phyloP scores from a whole-genome alignment of 176 grass and related monocot species.

The Oryza glumipatula region DNA sequence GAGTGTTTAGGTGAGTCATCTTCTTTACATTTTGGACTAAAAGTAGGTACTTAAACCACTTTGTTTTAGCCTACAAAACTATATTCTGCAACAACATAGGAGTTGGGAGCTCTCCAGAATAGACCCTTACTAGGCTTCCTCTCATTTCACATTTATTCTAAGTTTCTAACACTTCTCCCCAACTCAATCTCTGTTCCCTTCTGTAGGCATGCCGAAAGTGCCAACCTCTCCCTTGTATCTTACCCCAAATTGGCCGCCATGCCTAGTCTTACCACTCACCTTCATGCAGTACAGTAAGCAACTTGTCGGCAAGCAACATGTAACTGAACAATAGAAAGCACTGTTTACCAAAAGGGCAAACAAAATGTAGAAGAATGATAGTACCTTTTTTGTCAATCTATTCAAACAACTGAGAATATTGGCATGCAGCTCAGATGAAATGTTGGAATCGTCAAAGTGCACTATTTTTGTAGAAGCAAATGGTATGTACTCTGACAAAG shows the following conservation, averaged over 20 bases:
- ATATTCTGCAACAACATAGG: no score
- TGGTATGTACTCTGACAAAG: slow-evolving; percentile 59
- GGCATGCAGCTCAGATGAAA: slow-evolving; percentile 23
- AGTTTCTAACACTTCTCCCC: neutral
- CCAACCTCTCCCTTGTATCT: neutral
- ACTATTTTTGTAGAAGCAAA: slow-evolving; percentile 62
- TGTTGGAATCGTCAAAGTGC: slow-evolving; percentile 49
- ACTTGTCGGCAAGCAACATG: neutral
- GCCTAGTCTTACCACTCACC: neutral
- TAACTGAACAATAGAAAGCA: slow-evolving; percentile 20
- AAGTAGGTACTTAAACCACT: neutral
- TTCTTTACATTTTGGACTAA: neutral
- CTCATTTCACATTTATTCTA: neutral
- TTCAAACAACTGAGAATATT: slow-evolving; percentile 40
- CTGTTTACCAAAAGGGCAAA: neutral
- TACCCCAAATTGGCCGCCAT: neutral
- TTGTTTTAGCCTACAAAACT: neutral
- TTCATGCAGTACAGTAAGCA: neutral
- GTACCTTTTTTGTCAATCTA: slow-evolving; percentile 59
- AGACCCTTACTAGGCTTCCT: neutral
- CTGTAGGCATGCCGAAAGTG: neutral
- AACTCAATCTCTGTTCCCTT: neutral
- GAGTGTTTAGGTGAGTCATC: no score
- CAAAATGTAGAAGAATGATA: slow-evolving; percentile 6
- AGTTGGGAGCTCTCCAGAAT: no score